Evolutionary conservation across 306 rosid genomes (phyloP).

Genomic region (Dicorynia guianensis): DNA sequence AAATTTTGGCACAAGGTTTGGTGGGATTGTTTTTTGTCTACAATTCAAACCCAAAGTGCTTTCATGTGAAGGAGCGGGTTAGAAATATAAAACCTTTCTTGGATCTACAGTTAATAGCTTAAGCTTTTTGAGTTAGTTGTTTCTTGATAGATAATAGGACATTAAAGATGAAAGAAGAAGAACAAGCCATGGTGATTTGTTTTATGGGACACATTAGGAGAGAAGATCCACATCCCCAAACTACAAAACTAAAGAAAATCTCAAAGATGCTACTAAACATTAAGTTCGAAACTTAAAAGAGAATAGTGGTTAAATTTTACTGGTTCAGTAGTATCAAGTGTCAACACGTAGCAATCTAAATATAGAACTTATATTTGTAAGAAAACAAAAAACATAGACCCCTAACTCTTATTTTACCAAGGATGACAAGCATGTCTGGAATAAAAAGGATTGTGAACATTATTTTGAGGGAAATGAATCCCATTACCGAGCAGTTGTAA

Average conservation of each 20-base stretch:
- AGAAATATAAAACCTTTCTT: too few species aligned
- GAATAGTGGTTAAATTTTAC: neutral
- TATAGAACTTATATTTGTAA: neutral
- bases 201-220: too few species aligned
- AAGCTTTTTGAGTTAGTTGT: too few species aligned
- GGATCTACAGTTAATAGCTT: too few species aligned
- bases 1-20: too few species aligned
- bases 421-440: neutral
- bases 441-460: conserved; percentile 7
- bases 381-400: neutral
- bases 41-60: too few species aligned
- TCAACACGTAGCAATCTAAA: too few species aligned
- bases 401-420: neutral
- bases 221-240: neutral
- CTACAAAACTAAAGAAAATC: neutral
- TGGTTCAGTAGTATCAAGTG: neutral
- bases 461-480: conserved; percentile 11
- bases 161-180: neutral
- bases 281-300: neutral
- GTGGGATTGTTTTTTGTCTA: too few species aligned
- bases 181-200: neutral
- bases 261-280: too few species aligned
- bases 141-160: neutral
- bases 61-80: too few species aligned
- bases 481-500: conserved; percentile 73